Base-by-base conservation (phyloP, 2,329 filamentous ascomycete genomes). In the Emergomyces africanus region DNA sequence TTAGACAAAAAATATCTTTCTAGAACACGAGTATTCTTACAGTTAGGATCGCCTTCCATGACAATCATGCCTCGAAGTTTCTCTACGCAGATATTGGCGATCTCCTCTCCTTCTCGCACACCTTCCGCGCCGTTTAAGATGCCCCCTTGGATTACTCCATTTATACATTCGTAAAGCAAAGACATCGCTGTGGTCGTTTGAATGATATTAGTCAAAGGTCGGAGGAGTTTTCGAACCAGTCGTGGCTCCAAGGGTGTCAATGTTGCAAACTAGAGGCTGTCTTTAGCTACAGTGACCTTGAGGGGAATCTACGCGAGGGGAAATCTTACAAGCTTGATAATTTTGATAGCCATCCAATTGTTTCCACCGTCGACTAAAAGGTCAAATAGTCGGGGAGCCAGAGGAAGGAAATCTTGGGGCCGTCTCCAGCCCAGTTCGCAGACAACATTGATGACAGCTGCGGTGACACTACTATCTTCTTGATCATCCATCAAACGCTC, bases 261-360 rank as follows among this genome's bases (percentile, higher is more conserved):
- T 1, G 90, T 95, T 49, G 94, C 92, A 79, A 99, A 99, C 88
- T 95, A 68, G 1, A 37, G 30, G 55, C 55, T 70, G 33, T 56
- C 55, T 70, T 74, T 62, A 71, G 65, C 33, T 41, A 44, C 30
- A 30, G 44, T 39, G 6, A 35, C n/a, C 25, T 12, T 20, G 18
- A 8, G 1, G 8, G 25, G 20, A 37, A 48, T 37, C 2, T 50
- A 28, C 37, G n/a, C 61, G 23, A 3, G 57, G 25, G 20, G 20
- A 59, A 35, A 42, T 76, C 83, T 65, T 72, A 92, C 89, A 63
- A 99, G 81, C 75, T 99, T 99, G 72, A 99, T 97, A 63, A 99
- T 83, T 72, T 99, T 99, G 71, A 99, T 99, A 61, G 91, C 91
- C 92, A 99, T 97, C 94, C 94, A 99, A 73, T 99, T 99, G 74